These are phyloP conservation scores for Aspergillus alliaceus DNA, from an alignment of 2,329 filamentous ascomycete genomes.

Conservation along the genomic window DNA sequence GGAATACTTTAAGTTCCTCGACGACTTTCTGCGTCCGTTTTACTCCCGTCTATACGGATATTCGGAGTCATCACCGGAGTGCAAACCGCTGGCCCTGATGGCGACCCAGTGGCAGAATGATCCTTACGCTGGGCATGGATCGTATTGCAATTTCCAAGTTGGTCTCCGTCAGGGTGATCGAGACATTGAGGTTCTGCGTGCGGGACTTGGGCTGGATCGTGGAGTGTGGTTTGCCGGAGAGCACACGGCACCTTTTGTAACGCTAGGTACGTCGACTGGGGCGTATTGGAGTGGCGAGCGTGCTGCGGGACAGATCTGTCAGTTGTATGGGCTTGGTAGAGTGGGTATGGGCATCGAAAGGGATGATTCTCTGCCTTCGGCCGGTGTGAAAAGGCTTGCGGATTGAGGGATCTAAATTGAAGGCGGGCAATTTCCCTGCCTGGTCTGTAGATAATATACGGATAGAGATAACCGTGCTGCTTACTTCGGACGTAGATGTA, in stretches of 20 bases:
- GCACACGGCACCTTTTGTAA: slow-evolving; percentile 87
- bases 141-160: slow-evolving; percentile 82
- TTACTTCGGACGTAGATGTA: not conserved
- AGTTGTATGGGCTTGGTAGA: slow-evolving; percentile 24
- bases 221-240: slow-evolving; percentile 86
- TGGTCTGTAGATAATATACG: not conserved
- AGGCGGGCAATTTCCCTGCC: not conserved
- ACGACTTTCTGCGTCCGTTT: slow-evolving; percentile 74
- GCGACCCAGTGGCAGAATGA: slow-evolving; percentile 79
- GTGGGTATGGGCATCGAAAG: slow-evolving; percentile 21
- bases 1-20: slow-evolving; percentile 56
- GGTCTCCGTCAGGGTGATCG: slow-evolving; percentile 69
- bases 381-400: not conserved
- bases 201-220: slow-evolving; percentile 52
- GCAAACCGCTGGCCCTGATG: slow-evolving; percentile 62
- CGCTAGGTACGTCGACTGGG: slow-evolving; percentile 82
- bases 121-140: slow-evolving; percentile 75
- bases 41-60: slow-evolving; percentile 74
- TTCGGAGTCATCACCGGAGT: slow-evolving; percentile 52
- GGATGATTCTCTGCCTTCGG: slow-evolving; percentile 37
- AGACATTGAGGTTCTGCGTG: slow-evolving; percentile 65
- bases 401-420: not conserved
- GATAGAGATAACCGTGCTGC: not conserved
- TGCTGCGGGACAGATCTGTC: slow-evolving; percentile 60
- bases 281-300: slow-evolving; percentile 90